Conservation (phyloP, 2,329 filamentous ascomycete species). For the Diplodia intermedia region DNA sequence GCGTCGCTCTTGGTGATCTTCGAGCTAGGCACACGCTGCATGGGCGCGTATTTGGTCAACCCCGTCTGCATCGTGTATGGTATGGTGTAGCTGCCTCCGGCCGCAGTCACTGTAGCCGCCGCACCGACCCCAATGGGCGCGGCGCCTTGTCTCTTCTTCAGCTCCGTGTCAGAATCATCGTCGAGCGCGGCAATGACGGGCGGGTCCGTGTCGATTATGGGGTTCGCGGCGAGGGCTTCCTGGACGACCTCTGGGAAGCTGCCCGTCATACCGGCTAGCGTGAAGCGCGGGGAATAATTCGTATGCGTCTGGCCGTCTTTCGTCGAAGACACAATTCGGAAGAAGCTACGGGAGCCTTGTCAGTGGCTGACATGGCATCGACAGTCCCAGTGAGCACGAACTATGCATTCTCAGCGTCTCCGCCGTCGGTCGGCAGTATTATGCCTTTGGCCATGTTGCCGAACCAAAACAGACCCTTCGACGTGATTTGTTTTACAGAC, state of each 20-base stretch:
- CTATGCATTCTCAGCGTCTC: constrained; percentile 41
- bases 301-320: constrained; percentile 62
- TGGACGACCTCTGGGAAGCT: constrained; percentile 56
- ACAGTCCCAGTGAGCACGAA: not conserved
- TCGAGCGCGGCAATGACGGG: not conserved
- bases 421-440: constrained; percentile 54
- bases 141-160: constrained; percentile 23
- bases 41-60: constrained; percentile 65
- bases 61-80: constrained; percentile 65
- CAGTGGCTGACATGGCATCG: constrained; percentile 32
- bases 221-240: constrained; percentile 44
- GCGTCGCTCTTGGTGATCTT: constrained; percentile 63
- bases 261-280: constrained; percentile 69
- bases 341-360: constrained; percentile 38
- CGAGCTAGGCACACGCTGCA: constrained; percentile 65
- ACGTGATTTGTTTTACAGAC: constrained; percentile 30
- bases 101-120: constrained; percentile 38
- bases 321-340: constrained; percentile 61
- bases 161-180: constrained; percentile 8
- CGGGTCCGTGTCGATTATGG: constrained; percentile 11
- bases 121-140: constrained; percentile 36
- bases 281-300: constrained; percentile 69
- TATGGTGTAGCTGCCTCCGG: constrained; percentile 48
- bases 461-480: constrained; percentile 47
- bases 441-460: constrained; percentile 54